Conservation (phyloP, 83 land plant species). For the Picea engelmannii region DNA sequence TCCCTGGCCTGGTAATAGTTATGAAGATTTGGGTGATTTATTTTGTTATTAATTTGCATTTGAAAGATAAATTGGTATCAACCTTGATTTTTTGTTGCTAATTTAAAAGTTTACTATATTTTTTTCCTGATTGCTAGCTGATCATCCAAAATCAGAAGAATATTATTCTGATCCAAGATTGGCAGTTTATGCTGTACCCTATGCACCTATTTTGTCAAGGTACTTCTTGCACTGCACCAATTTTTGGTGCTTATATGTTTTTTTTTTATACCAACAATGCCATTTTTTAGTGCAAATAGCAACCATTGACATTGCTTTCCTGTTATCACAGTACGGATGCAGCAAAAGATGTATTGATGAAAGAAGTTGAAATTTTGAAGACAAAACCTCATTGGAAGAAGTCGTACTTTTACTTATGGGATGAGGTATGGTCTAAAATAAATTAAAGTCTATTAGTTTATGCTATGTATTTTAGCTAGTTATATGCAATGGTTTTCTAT, state of each 20-base stretch:
- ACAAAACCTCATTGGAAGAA: slow-evolving; percentile 90
- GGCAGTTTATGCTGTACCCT: slow-evolving; percentile 98
- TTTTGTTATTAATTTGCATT: slow-evolving; percentile 3
- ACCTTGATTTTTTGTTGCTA: neutral
- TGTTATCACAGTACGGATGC: slow-evolving; percentile 37
- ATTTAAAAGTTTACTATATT: neutral
- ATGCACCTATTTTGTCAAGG: slow-evolving; percentile 74
- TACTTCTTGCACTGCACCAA: slow-evolving; percentile 25
- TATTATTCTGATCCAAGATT: slow-evolving; percentile 92
- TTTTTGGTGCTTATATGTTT: neutral
- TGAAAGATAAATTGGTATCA: slow-evolving; percentile 1
- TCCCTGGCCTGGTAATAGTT: slow-evolving; percentile 92
- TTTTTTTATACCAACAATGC: neutral
- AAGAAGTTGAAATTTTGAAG: slow-evolving; percentile 79
- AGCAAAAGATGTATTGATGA: slow-evolving; percentile 66
- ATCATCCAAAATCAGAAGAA: slow-evolving; percentile 97
- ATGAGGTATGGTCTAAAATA: slow-evolving; percentile 69
- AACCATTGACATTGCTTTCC: neutral
- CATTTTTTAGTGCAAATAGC: slow-evolving; percentile 12
- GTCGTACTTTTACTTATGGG: slow-evolving; percentile 97
- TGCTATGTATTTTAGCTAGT: neutral
- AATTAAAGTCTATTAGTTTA: neutral
- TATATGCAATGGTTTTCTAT: neutral
- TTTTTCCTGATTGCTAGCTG: slow-evolving; percentile 49
- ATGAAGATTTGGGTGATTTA: neutral